Conservation (phyloP, 2,329 filamentous ascomycete species). For the Colletotrichum ledebouriae region DNA sequence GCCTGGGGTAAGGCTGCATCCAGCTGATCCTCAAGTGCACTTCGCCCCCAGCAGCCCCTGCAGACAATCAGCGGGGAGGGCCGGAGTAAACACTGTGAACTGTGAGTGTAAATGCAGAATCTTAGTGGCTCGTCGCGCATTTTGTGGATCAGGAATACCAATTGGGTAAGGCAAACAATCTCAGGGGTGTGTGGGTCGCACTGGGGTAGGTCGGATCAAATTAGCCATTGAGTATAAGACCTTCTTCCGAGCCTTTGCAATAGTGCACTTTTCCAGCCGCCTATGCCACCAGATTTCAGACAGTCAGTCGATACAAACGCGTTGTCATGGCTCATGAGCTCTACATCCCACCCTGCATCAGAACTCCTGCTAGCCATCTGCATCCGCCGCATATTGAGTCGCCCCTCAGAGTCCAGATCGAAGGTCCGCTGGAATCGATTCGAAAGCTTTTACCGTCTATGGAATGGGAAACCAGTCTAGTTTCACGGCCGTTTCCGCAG, state of each 20-base stretch:
- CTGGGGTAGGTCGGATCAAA: neutral
- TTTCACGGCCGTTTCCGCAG: slow-evolving; percentile 35
- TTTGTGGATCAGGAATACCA: too few relatives aligned
- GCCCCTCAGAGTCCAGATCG: slow-evolving; percentile 45
- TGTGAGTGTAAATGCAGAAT: too few relatives aligned
- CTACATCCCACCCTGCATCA: slow-evolving; percentile 43
- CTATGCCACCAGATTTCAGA: neutral
- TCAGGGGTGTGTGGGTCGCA: neutral
- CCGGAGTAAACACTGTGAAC: too few relatives aligned
- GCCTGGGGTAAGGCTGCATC: too few relatives aligned
- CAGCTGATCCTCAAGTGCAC: too few relatives aligned
- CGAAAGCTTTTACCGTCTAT: slow-evolving; percentile 42
- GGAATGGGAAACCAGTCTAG: slow-evolving; percentile 33
- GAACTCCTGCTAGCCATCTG: slow-evolving; percentile 33
- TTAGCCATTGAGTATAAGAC: neutral
- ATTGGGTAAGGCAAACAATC: too few relatives aligned
- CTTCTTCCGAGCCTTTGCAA: neutral
- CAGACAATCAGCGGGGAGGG: too few relatives aligned
- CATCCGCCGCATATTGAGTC: slow-evolving; percentile 41
- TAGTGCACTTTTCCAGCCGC: neutral
- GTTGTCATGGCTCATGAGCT: slow-evolving; percentile 36
- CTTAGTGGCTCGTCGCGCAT: too few relatives aligned
- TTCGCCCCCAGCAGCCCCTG: too few relatives aligned
- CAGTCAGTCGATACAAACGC: neutral
- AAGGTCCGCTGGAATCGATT: slow-evolving; percentile 43